Evolutionary conservation across 371 early-diverging fungal genomes (phyloP), one percentile per base, ranked within the genome.

Genomic region (Nosema muscidifuracis): DNA sequence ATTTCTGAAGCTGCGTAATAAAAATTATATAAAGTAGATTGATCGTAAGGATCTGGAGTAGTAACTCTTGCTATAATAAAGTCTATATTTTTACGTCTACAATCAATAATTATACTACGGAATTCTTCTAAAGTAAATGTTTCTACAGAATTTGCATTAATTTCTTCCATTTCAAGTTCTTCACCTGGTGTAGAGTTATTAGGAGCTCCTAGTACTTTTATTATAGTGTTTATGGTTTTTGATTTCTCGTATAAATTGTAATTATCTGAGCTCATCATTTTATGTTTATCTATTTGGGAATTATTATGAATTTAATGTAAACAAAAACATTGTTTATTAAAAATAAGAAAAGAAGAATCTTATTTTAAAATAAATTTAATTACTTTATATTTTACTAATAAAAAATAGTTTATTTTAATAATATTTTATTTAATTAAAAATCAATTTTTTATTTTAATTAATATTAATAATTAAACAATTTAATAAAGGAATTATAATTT

Each of bases 71-170:
- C 90, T 1, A 90, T 36, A 15, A 90, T 85, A 69, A 89, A 90
- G 66, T 90, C 89, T 71, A 88, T 87, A 6, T 85, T 85, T 51
- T 79, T 80, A n/a, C 81, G 81, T 6, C 86, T 84, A 70, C 86
- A 86, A 66, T 82, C 57, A 24, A 83, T 51, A 66, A 90, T 86
- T 53, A 89, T 80, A 7, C 76, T 67, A 51, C 85, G 86, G 67
- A 90, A 87, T 22, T 86, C 81, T 67, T 90, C 91, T 26, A 90
- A 77, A 1, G 90, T 89, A 75, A 90, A 90, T 12, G 90, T 89
- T 63, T 90, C 91, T 56, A 87, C 86, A 42, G 86, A 84, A 65
- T 78, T 74, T 53, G 82, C 86, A 75, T 85, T 85, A 22, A 87
- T 76, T 30, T 82, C 84, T 77, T 83, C 87, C 18, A 75, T 36